Evolutionary conservation across 495 filamentous ascomycete species (phyloP), one percentile per base, ranked within the genome.

Genomic region (Aspergillus saccharolyticus): DNA sequence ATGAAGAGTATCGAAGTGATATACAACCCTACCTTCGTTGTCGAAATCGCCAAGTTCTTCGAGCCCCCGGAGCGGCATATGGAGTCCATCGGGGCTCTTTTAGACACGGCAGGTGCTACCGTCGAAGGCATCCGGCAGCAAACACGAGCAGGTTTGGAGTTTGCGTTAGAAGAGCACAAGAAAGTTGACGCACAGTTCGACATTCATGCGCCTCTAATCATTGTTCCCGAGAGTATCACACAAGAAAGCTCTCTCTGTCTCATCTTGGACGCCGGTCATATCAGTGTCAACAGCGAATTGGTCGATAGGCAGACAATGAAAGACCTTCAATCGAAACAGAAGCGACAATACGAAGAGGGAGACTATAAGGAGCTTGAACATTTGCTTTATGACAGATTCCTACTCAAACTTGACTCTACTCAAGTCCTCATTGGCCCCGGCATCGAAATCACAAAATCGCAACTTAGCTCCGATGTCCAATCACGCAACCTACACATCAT

Each of bases 391-490:
- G 94, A 98, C 76, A 90, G 91, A 43, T 98, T 97, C 72, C 70
- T 88, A 30, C 81, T 98, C 63, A 96, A 94, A 64, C 78, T 98
- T 22, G 86, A 95, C 49, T 93, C 91, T 0, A 98, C 94, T 0
- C 94, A 98, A 66, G 83, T 98, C 55, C 79, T 98, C 21, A 96
- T 98, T 59, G 94, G 94, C 6, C 90, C 94, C n/a, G 91, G 91
- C 0, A 86, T 98, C 44, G 88, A 96, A 54, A 87, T 88, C 58
- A 94, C 94, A 4, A 91, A 90, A 64, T 75, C 84, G n/a, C 92
- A 97, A 65, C 76, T 98, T 14, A 82, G 82, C 10, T 79, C 80
- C 9, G 82, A 83, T 55, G 84, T 89, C 44, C 81, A 87, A 17
- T 76, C 78, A 7, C 86, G 85, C 56, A 86, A 88, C 65, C 77